A percentile compares a stretch with the other conserved stretches of the same genome.
These are phyloP conservation scores for Didymella pomorum DNA, from an alignment of 2,329 filamentous ascomycete species.

Conservation along the genomic window DNA sequence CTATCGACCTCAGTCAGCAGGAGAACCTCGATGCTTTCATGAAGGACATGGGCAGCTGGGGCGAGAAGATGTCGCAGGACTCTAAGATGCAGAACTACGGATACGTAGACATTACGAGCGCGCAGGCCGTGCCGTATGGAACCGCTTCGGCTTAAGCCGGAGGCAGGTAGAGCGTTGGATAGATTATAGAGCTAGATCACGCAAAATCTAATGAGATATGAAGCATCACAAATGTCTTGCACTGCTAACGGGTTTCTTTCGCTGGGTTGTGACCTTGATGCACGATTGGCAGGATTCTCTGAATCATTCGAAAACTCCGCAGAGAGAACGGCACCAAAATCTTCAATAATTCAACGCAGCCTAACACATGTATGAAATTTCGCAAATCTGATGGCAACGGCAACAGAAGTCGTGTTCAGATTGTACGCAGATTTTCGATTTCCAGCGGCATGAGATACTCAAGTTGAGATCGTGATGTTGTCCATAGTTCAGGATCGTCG, in stretches of 20 bases:
- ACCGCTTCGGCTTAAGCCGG: conserved; percentile 8
- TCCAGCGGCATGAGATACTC: no score
- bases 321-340: no score
- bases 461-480: no score
- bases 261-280: no score
- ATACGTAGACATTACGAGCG: conserved; percentile 55
- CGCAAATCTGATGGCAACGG: background rate
- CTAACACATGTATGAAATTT: background rate
- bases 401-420: background rate
- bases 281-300: no score
- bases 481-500: no score
- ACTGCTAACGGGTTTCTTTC: no score
- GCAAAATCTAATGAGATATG: background rate
- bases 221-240: background rate
- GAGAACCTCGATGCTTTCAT: conserved; percentile 59
- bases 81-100: conserved; percentile 53
- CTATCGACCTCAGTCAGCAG: conserved; percentile 60
- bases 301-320: no score
- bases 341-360: background rate
- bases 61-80: conserved; percentile 52
- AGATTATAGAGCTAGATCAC: background rate
- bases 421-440: no score
- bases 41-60: conserved; percentile 59
- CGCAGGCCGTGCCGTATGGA: conserved; percentile 50
- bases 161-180: background rate